A percentile compares a stretch with the other conserved stretches of the same genome.
phyloP scores from a whole-genome alignment of 2,329 filamentous ascomycete species.

The Aspergillus sp. region DNA sequence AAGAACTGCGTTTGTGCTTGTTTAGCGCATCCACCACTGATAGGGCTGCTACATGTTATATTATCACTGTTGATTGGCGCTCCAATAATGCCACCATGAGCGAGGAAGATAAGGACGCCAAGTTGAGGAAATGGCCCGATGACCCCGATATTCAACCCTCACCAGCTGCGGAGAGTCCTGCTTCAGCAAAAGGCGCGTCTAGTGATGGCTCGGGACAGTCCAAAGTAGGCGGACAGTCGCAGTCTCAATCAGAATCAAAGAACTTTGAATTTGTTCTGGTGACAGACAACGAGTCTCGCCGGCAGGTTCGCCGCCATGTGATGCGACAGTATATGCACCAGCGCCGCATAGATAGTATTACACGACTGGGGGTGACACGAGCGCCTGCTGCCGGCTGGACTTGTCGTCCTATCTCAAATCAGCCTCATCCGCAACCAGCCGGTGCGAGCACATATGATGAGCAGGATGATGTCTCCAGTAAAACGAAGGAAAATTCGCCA shows the following conservation, averaged over 20 bases:
- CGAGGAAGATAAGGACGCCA: constrained; percentile 21
- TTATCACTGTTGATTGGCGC: background rate
- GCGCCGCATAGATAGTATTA: constrained; percentile 33
- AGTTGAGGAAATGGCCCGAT: background rate
- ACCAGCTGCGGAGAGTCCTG: background rate
- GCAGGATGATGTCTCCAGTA: constrained; percentile 2
- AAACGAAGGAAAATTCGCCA: constrained; percentile 5
- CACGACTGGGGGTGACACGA: constrained; percentile 30
- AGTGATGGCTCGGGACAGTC: constrained; percentile 1
- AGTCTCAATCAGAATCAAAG: constrained; percentile 18
- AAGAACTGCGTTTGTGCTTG: too few relatives aligned
- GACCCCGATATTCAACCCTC: constrained; percentile 5
- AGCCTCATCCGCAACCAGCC: constrained; percentile 7
- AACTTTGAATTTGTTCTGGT: constrained; percentile 36
- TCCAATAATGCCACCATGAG: constrained; percentile 31
- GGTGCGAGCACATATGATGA: constrained; percentile 10
- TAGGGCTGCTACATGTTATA: background rate
- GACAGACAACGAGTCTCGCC: constrained; percentile 32
- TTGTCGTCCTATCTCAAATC: constrained; percentile 10
- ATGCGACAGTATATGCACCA: constrained; percentile 38
- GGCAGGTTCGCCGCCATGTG: constrained; percentile 36
- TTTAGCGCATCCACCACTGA: too few relatives aligned
- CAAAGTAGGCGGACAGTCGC: constrained; percentile 7
- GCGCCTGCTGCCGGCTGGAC: constrained; percentile 27
- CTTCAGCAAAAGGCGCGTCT: background rate